These are phyloP conservation scores for Cymodocea nodosa DNA, from an alignment of 116 monocot genomes.

Conservation along the genomic window DNA sequence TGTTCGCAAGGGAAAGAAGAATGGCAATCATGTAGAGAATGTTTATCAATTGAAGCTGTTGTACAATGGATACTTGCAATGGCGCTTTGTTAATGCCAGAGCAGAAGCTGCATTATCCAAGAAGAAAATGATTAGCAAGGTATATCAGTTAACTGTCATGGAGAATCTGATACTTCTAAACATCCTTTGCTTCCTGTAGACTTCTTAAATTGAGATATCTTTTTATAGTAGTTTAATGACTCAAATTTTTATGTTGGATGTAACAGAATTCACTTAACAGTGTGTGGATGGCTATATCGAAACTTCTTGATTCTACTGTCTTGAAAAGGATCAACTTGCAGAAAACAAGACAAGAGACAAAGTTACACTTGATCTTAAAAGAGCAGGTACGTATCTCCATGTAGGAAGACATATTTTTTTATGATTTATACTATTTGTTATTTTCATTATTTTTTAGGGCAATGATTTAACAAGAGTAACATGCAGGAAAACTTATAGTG, in stretches of 20 bases:
- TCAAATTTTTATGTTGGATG: neutral
- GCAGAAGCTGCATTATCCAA: constrained; percentile 28
- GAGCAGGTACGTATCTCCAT: constrained; percentile 45
- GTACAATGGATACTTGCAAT: constrained; percentile 62
- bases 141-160: constrained; percentile 13
- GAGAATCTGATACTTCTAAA: neutral
- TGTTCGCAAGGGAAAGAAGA: constrained; percentile 49
- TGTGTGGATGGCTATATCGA: constrained; percentile 41
- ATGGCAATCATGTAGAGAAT: constrained; percentile 47
- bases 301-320: constrained; percentile 37
- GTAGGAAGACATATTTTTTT: neutral
- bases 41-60: constrained; percentile 61
- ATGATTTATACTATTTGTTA: neutral
- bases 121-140: constrained; percentile 57
- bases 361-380: constrained; percentile 41
- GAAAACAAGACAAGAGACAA: constrained; percentile 37
- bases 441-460: no score
- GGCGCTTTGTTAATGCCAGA: constrained; percentile 69
- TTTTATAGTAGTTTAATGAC: neutral
- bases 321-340: constrained; percentile 42
- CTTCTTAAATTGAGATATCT: neutral
- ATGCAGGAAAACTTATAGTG: no score
- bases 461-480: no score
- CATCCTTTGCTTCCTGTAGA: neutral
- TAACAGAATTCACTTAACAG: constrained; percentile 51